Conservation (phyloP, 1,284 basidiomycete species). For the Ganoderma lucidum region DNA sequence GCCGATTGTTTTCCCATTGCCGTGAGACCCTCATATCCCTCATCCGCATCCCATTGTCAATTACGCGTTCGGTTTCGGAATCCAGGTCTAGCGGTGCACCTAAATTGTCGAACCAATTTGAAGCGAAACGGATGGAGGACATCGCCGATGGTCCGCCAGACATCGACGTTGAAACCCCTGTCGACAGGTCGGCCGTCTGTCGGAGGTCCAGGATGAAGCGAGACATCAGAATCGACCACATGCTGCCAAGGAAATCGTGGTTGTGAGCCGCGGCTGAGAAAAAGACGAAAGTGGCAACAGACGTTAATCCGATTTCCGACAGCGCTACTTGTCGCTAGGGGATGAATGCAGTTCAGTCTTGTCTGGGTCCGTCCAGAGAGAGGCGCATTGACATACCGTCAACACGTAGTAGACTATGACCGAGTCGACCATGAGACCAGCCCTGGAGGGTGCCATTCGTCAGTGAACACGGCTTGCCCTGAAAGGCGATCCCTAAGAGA, state of each 20-base stretch:
- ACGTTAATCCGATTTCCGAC: background rate
- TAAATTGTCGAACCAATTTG: background rate
- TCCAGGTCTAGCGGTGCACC: background rate
- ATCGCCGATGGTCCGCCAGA: background rate
- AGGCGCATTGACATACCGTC: background rate
- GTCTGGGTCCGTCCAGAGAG: background rate
- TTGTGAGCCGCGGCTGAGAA: background rate
- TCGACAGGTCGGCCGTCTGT: background rate
- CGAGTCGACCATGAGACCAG: background rate
- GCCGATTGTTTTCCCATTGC: background rate
- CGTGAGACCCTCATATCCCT: background rate
- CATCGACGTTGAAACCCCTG: background rate
- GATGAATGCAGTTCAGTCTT: background rate
- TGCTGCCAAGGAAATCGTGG: background rate
- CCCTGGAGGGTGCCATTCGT: background rate
- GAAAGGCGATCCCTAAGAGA: background rate
- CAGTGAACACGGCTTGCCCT: background rate
- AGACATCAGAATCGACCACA: constrained; percentile 21
- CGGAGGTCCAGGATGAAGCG: constrained; percentile 28
- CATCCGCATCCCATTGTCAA: background rate
- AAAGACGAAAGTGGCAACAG: background rate
- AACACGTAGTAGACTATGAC: background rate
- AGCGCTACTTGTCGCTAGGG: too few species aligned
- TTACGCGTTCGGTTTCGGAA: background rate
- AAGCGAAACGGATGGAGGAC: background rate